Percentiles rank a stretch among this genome's conserved stretches.
Conservation (phyloP, 192 early-diverging fungal species). For the Coemansia asiatica region DNA sequence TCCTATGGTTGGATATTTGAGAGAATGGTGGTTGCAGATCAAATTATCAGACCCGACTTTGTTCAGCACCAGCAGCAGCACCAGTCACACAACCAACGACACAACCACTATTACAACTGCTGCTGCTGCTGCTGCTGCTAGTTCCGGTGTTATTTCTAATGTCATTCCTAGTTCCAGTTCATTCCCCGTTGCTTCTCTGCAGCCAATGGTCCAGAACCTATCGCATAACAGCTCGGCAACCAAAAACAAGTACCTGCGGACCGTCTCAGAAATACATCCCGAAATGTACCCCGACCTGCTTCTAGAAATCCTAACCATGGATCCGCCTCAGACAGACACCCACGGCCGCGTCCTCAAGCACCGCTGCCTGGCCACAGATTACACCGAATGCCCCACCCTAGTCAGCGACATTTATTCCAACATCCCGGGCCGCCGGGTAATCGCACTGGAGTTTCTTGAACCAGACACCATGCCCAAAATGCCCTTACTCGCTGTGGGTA, state of each 20-base stretch:
- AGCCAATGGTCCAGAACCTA: background rate
- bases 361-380: conserved; percentile 9
- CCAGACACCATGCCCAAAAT: background rate
- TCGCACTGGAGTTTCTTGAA: background rate
- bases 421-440: background rate
- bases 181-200: background rate
- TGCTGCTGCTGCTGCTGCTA: no score
- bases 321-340: background rate
- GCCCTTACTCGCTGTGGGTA: background rate
- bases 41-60: background rate
- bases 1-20: background rate
- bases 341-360: no score
- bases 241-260: background rate
- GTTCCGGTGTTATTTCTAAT: no score
- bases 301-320: background rate
- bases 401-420: background rate
- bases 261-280: background rate
- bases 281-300: background rate
- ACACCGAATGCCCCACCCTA: background rate
- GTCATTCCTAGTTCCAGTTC: no score
- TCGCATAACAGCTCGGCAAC: background rate
- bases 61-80: background rate
- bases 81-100: no score
- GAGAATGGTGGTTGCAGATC: background rate
- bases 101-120: background rate